Percentiles rank a stretch among this genome's conserved stretches.
Evolutionary conservation across 176 grass and related monocot genomes (phyloP).

Genomic region (Ensete glaucum): DNA sequence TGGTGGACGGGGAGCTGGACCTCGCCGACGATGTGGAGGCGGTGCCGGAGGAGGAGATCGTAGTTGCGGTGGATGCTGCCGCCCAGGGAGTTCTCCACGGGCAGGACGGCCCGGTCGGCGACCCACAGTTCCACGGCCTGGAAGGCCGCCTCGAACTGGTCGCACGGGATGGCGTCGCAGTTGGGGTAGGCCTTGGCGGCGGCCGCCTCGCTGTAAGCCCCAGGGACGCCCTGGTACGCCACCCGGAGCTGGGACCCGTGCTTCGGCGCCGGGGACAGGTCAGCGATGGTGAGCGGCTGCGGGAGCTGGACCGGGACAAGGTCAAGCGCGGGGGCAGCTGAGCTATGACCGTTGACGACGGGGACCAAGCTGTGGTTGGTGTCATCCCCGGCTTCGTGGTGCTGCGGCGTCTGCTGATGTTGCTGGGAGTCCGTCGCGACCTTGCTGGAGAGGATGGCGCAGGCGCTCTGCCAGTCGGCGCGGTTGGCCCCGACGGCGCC

Average conservation of each 20-base stretch:
- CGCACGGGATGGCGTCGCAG: constrained; percentile 1
- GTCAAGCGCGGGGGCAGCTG: neutral
- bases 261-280: neutral
- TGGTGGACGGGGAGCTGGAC: constrained; percentile 6
- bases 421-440: constrained; percentile 22
- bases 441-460: neutral
- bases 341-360: neutral
- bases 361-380: neutral
- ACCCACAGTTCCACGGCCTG: constrained; percentile 2
- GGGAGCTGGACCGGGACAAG: neutral
- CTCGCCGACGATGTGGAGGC: constrained; percentile 7
- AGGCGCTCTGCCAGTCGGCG: neutral
- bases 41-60: constrained; percentile 4
- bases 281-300: neutral
- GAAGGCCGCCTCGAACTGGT: constrained; percentile 3
- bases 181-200: constrained; percentile 2
- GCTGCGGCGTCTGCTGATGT: neutral
- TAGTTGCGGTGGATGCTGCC: constrained; percentile 5
- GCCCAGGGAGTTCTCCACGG: constrained; percentile 5
- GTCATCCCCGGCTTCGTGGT: neutral
- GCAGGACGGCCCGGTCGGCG: constrained; percentile 2
- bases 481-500: neutral
- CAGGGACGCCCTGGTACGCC: constrained; percentile 5
- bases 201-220: constrained; percentile 5
- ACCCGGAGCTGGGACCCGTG: constrained; percentile 2